Conservation (phyloP, 2,329 filamentous ascomycete genomes). For the Ramularia endophylla region DNA sequence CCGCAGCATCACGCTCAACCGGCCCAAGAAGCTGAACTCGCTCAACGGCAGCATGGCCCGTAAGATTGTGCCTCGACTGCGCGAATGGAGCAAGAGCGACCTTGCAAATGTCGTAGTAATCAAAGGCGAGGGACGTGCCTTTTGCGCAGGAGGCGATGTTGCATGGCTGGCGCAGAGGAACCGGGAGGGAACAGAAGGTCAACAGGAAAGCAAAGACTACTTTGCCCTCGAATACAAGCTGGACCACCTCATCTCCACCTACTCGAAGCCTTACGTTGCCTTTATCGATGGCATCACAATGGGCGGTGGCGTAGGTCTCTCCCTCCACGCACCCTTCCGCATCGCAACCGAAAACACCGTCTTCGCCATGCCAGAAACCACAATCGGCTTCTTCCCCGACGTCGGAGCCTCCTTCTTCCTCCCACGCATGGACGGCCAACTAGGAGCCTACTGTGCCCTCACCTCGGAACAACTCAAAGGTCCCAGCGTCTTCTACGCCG, state of each 20-base stretch:
- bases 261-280: constrained; percentile 85
- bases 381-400: constrained; percentile 97
- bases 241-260: constrained; percentile 91
- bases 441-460: constrained; percentile 89
- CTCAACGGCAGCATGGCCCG: constrained; percentile 91
- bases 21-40: constrained; percentile 85
- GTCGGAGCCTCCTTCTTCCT: constrained; percentile 96
- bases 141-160: constrained; percentile 94
- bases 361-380: constrained; percentile 98
- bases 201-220: constrained; percentile 72
- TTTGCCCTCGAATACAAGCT: constrained; percentile 95
- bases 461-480: constrained; percentile 81
- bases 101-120: constrained; percentile 89
- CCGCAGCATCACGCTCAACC: constrained; percentile 88
- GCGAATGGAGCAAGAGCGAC: constrained; percentile 93
- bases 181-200: constrained; percentile 59
- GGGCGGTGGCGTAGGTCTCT: constrained; percentile 93
- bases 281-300: constrained; percentile 99
- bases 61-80: constrained; percentile 83
- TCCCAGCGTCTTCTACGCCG: constrained; percentile 81
- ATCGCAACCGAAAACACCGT: constrained; percentile 94
- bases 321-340: constrained; percentile 89
- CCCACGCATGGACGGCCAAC: constrained; percentile 74
- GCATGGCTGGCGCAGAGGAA: constrained; percentile 70
- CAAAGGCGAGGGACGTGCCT: constrained; percentile 79